Base-by-base conservation (phyloP, 1,284 basidiomycete genomes). In the Marasmius oreades region DNA sequence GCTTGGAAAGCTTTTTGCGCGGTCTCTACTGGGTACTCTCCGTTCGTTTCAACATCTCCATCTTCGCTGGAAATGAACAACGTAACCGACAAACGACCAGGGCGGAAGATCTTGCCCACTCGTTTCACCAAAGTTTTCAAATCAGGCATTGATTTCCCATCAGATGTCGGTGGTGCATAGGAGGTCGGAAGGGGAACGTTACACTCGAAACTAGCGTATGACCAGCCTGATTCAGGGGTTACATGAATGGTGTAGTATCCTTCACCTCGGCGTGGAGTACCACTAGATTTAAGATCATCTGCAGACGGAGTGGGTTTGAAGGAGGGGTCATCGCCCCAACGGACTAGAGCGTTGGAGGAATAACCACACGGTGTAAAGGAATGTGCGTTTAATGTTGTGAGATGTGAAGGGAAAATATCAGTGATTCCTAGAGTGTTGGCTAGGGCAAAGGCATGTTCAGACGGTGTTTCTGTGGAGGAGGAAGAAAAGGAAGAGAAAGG, bases 221-320 rank as follows among this genome's bases (percentile, higher is more conserved):
- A 96, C 87, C 93, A 98, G 57, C 92, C 95, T 63, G 91, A 86
- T 72, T 99, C 97, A 33, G 97, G 97, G 0, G 97, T 99, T 53
- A 99, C 97, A 71, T 99, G 97, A 59, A 99, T 96, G 7, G 95
- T 99, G 73, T 94, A 98, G 75, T 99, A 99, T 31, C 95, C 93
- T 68, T 95, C 94, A 22, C 84, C 82, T 14, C 59, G 63, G 6
- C 62, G 46, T 22, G 57, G 59, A 14, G 44, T 53, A 26, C 51
- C 43, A 20, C 60, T 50, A 24, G 26, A 12, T 16, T n/a, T n/a
- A n/a, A n/a, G n/a, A n/a, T n/a, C 10, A 31, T 4, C 28, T 31
- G 28, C 36, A 10, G 36, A 36, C 22, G 36, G 61, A 55, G 60
- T 59, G 14, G 59, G 52, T 24, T 64, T 57, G 50, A 67, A 61